Evolutionary conservation across 2,329 filamentous ascomycete genomes (phyloP), one percentile per base, ranked within the genome.

Genomic region (Pseudogymnoascus sp.): DNA sequence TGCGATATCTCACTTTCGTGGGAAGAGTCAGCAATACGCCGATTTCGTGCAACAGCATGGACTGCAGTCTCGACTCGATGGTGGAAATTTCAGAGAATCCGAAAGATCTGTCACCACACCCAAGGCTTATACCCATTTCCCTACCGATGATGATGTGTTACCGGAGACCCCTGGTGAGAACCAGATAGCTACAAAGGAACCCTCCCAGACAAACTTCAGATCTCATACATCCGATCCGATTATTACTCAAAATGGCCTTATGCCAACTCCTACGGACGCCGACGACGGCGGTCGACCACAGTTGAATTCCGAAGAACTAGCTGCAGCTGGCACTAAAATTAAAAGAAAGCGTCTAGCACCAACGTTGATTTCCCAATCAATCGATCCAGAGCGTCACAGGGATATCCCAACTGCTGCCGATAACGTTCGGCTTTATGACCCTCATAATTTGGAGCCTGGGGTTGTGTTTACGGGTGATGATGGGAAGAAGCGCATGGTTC

Each of bases 271-370:
- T 13, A 5, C 9, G 15, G 15, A 30, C 26, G 26, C 45, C 15
- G 15, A 33, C 13, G 45, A 30, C 26, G 10, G 45, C 7, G 26
- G n/a, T 52, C n/a, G 15, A 15, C 28, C 26, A 19, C 26, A 19
- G 26, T 52, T 52, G 18, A 12, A 30, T n/a, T 10, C 26, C 26
- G 45, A 52, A 52, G 45, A 19, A 18, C 26, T 30, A 15, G 26
- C 45, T 52, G 8, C 26, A 30, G 10, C 10, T 19, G 12, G 38
- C 59, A 60, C 67, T 45, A 60, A 56, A 18, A 70, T 69, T 59
- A 71, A 72, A 59, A 67, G 66, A 59, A 72, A 70, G 62, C 64
- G 71, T 57, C 63, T 73, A 21, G 68, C 66, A 8, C 66, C 70
- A 19, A 70, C 65, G 18, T 61, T 68, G 1, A 34, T 71, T n/a